A percentile compares a stretch with the other conserved stretches of the same genome.
phyloP scores from a whole-genome alignment of 2,329 filamentous ascomycete genomes.

The Colletotrichum truncatum region DNA sequence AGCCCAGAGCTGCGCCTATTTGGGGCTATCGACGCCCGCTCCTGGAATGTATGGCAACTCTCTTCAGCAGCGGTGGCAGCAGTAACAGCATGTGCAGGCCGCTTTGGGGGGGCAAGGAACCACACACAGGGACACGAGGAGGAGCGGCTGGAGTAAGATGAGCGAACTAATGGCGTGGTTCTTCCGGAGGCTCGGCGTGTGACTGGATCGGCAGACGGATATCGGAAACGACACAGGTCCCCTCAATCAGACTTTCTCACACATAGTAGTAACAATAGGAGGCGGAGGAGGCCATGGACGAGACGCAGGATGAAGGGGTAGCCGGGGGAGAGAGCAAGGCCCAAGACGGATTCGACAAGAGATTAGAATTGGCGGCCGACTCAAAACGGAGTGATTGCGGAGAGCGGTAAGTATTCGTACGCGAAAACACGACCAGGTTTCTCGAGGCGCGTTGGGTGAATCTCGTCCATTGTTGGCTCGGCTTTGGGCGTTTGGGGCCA shows the following conservation, averaged over 20 bases:
- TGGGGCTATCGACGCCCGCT: neutral
- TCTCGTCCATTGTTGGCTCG: slow-evolving; percentile 24
- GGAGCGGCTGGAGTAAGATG: neutral
- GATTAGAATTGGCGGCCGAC: slow-evolving; percentile 13
- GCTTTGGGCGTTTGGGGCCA: neutral
- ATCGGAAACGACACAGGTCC: slow-evolving; percentile 10
- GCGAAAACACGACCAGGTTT: neutral
- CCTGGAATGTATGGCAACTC: neutral
- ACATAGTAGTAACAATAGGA: too few species aligned
- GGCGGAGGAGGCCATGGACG: neutral
- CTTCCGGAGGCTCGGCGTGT: slow-evolving; percentile 10
- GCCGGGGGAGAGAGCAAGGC: slow-evolving; percentile 5
- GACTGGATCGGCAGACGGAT: slow-evolving; percentile 18
- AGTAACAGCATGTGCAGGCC: neutral
- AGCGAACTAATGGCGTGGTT: slow-evolving; percentile 2
- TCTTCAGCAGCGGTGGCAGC: slow-evolving; percentile 1
- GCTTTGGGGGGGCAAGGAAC: slow-evolving; percentile 3
- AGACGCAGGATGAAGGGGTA: slow-evolving; percentile 27
- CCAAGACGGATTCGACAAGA: slow-evolving; percentile 3
- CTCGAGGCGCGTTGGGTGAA: slow-evolving; percentile 6
- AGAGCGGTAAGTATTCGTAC: neutral
- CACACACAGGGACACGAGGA: slow-evolving; percentile 3
- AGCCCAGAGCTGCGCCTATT: neutral
- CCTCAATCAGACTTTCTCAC: neutral
- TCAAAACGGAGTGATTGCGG: slow-evolving; percentile 17